Percentiles rank a stretch among this genome's conserved stretches.
These are phyloP conservation scores for Cucumis melo DNA, from an alignment of 306 rosid genomes.

Conservation along the genomic window DNA sequence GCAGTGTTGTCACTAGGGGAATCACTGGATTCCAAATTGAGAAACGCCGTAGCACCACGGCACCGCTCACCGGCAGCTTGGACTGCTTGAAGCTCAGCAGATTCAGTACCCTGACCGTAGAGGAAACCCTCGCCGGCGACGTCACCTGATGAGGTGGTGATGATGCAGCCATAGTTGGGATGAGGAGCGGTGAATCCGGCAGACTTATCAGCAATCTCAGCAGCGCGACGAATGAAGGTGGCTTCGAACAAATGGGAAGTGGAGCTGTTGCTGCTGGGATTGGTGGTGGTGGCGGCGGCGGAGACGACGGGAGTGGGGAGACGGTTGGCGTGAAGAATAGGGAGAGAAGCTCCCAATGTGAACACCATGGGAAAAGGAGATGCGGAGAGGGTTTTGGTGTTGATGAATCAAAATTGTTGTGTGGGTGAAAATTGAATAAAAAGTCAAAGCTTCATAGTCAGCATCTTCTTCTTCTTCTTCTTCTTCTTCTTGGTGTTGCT, in stretches of 20 bases:
- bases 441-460: background rate
- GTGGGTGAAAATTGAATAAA: too few relatives aligned
- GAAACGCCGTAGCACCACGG: conserved; percentile 54
- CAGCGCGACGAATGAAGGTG: conserved; percentile 47
- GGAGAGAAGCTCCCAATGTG: conserved; percentile 2
- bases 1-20: conserved; percentile 72
- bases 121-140: conserved; percentile 78
- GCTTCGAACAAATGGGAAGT: conserved; percentile 29
- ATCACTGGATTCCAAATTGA: conserved; percentile 88
- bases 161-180: conserved; percentile 82
- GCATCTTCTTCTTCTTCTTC: background rate
- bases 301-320: background rate
- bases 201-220: conserved; percentile 51
- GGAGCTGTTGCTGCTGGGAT: background rate
- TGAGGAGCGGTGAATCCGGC: conserved; percentile 84
- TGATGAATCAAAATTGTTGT: background rate
- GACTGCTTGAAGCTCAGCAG: conserved; percentile 76
- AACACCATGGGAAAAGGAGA: background rate
- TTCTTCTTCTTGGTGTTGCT: background rate
- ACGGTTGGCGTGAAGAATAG: background rate
- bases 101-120: conserved; percentile 70
- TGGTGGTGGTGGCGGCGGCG: background rate
- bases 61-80: conserved; percentile 38
- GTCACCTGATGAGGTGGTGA: conserved; percentile 35
- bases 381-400: background rate